Conservation (phyloP, 169 alveolate species). For the Cryptosporidium xiaoi region DNA sequence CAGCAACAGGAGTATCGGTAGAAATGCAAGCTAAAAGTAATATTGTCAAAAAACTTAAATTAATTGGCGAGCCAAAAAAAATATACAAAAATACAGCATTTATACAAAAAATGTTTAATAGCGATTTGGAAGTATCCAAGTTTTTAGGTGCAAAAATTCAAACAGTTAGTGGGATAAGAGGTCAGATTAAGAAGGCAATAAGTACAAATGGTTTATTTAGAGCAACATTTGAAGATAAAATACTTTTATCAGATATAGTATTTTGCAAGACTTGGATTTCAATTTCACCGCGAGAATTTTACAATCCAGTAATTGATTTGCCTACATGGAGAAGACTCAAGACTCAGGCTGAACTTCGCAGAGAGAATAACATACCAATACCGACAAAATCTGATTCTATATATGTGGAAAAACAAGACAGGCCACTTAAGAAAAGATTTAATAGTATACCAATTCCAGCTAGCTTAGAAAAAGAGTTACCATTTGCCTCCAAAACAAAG, state of each 20-base stretch:
- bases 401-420: conserved; percentile 58
- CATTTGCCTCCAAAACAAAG: conserved; percentile 75
- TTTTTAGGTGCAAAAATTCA: conserved; percentile 96
- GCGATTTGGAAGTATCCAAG: conserved; percentile 97
- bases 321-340: conserved; percentile 80
- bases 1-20: conserved; percentile 95
- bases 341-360: conserved; percentile 79
- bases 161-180: conserved; percentile 99
- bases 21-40: conserved; percentile 89
- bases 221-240: conserved; percentile 98
- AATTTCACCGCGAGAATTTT: conserved; percentile 78
- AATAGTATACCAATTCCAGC: conserved; percentile 76
- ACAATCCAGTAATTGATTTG: conserved; percentile 81
- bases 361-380: conserved; percentile 74
- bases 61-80: conserved; percentile 97
- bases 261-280: conserved; percentile 93
- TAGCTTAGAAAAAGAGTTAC: conserved; percentile 74
- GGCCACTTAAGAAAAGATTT: conserved; percentile 74
- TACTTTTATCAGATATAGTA: conserved; percentile 95
- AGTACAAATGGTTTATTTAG: conserved; percentile 95
- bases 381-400: conserved; percentile 75
- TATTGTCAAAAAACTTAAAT: conserved; percentile 93
- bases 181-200: conserved; percentile 95
- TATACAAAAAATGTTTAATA: conserved; percentile 97
- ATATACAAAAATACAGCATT: conserved; percentile 97